phyloP scores from a whole-genome alignment of 306 rosid genomes.

The Cucumis melo region DNA sequence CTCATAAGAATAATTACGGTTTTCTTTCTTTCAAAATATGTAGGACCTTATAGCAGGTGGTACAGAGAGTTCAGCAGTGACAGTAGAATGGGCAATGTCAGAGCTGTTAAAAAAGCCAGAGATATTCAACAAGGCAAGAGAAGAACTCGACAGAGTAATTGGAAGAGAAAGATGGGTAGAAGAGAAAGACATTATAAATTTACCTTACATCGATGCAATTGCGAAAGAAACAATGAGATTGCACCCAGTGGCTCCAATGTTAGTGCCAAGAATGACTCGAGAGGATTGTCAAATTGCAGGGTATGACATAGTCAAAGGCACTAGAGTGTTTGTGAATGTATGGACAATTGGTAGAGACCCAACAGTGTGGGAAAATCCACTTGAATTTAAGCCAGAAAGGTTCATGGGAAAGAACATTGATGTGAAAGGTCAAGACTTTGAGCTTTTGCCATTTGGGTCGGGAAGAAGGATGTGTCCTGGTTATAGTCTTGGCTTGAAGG shows the following conservation, averaged over 20 bases:
- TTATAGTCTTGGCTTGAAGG: neutral
- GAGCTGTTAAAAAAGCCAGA: constrained; percentile 1
- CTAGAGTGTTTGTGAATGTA: neutral
- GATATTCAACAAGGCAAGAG: neutral
- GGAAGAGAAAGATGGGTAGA: constrained; percentile 3
- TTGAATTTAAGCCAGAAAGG: neutral
- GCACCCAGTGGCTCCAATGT: neutral
- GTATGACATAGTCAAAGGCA: neutral
- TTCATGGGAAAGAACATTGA: neutral
- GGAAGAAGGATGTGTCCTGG: constrained; percentile 5
- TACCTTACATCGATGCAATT: neutral
- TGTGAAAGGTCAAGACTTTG: neutral
- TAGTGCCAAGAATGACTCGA: neutral
- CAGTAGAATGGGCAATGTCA: neutral
- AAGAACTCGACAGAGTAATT: neutral
- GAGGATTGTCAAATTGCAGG: neutral
- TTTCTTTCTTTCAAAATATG: too few species aligned
- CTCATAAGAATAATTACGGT: too few species aligned
- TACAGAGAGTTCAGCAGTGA: neutral
- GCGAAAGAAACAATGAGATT: neutral
- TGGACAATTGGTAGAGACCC: constrained; percentile 1
- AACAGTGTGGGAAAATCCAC: neutral
- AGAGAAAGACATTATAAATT: neutral
- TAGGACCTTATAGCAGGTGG: constrained; percentile 2
- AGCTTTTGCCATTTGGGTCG: neutral